Base-by-base conservation (phyloP, 1,284 basidiomycete species). In the Sporisorium iseilematis-ciliati region DNA sequence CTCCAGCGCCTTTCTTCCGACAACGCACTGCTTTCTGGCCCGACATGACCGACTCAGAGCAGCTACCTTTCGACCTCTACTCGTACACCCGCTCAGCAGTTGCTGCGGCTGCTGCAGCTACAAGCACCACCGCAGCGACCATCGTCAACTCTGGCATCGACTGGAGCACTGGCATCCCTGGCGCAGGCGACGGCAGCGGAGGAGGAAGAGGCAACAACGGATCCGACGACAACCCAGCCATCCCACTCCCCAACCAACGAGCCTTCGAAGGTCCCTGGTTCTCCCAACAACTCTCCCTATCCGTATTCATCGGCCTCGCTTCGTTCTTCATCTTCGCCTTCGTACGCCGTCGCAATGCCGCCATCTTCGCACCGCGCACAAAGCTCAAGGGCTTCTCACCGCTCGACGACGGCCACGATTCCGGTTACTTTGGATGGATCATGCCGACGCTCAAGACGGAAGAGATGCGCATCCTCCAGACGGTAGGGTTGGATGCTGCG, bases 331-430 rank as follows among this genome's bases (percentile, higher is more conserved):
- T 93, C 14, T 99, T 99, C 87, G 95, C 92, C 16, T 91, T 95
- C 80, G 91, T 91, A 70, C 88, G 96, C 14, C 92, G 91, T 5
- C 88, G 92, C 82, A 96, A 93, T 92, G 93, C 94, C 12, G 87
- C 97, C 14, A 88, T 94, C 4, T 97, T 95, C 85, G 93, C 94
- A 21, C 94, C 95, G 0, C 88, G 96, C 62, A 97, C 96, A 0
- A 95, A 95, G 86, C 89, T 97, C 50, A 96, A 96, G 88, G 94
- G 95, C 3, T 95, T 95, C 87, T 94, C 94, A 5, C 92, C 94
- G 18, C 92, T 93, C 79, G 92, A 94, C 85, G 92, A 92, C 0
- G 65, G 63, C 21, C 67, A 80, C 41, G 93, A 95, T 82, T 90
- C 91, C 6, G 92, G 92, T 76, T 88, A 96, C 86, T 94, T 97